Conservation (phyloP, 306 rosid species). For the Herpetospermum pedunculosum region DNA sequence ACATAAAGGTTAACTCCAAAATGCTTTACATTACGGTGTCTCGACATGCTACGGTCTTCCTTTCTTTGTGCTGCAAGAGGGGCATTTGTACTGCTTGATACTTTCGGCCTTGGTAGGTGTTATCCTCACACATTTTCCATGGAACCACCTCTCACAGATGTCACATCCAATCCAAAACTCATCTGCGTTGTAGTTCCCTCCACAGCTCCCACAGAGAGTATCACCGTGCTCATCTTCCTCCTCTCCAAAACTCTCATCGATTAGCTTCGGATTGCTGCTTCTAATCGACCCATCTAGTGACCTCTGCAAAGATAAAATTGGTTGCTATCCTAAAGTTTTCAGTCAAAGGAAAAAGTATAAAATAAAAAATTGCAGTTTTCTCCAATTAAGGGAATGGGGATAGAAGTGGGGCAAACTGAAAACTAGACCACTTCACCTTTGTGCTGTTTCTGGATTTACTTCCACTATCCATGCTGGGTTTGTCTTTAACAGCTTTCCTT, state of each 20-base stretch:
- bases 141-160: slow-evolving; percentile 55
- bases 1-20: slow-evolving; percentile 11
- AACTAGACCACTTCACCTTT: slow-evolving; percentile 29
- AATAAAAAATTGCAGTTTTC: background rate
- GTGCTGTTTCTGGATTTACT: slow-evolving; percentile 41
- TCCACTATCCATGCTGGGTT: slow-evolving; percentile 38
- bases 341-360: background rate
- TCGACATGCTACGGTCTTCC: slow-evolving; percentile 19
- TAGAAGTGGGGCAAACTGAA: background rate
- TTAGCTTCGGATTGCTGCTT: slow-evolving; percentile 32
- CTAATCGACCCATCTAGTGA: slow-evolving; percentile 29
- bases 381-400: background rate
- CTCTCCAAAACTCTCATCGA: slow-evolving; percentile 31
- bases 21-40: background rate
- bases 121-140: slow-evolving; percentile 53
- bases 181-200: slow-evolving; percentile 35
- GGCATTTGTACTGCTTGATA: slow-evolving; percentile 46
- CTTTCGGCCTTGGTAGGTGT: slow-evolving; percentile 45
- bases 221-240: slow-evolving; percentile 42
- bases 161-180: slow-evolving; percentile 61
- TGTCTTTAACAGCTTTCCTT: slow-evolving; percentile 37
- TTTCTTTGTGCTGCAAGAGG: slow-evolving; percentile 37
- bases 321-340: slow-evolving; percentile 5
- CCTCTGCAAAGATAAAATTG: slow-evolving; percentile 26
- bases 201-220: slow-evolving; percentile 55